Percentiles rank a stretch among this genome's conserved stretches.
These are phyloP conservation scores for Lippia alba DNA, from an alignment of 305 asterid species.

Conservation along the genomic window DNA sequence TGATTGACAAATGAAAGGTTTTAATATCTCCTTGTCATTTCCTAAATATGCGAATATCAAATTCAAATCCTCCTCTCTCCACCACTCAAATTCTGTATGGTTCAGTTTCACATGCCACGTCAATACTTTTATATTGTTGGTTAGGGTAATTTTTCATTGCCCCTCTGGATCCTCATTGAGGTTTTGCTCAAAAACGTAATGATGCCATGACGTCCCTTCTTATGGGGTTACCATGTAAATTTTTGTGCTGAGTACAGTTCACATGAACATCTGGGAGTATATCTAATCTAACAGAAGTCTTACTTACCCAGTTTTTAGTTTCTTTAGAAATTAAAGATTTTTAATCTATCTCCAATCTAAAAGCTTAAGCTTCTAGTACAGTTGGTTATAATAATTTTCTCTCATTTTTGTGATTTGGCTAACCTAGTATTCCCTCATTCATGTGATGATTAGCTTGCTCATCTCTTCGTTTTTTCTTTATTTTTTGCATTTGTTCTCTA, in stretches of 20 bases:
- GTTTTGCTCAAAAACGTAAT: not conserved
- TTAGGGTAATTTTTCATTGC: not conserved
- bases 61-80: too few species aligned
- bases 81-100: too few species aligned
- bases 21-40: too few species aligned
- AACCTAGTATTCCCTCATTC: not conserved
- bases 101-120: not conserved
- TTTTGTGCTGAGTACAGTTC: not conserved
- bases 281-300: not conserved
- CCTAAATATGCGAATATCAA: too few species aligned
- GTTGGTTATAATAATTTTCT: not conserved
- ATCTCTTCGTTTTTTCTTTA: not conserved
- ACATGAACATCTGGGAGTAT: not conserved
- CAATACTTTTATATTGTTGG: not conserved
- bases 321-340: too few species aligned
- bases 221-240: not conserved
- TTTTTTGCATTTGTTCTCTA: too few species aligned
- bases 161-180: not conserved
- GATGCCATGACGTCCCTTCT: constrained; percentile 4
- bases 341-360: too few species aligned
- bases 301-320: constrained; percentile 1
- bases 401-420: constrained; percentile 7
- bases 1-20: constrained; percentile 13
- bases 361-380: too few species aligned
- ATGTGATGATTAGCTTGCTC: too few species aligned